Evolutionary conservation across 108 stramenopile species (phyloP), one percentile per base, ranked within the genome.

Genomic region (Conticribra guillardii): DNA sequence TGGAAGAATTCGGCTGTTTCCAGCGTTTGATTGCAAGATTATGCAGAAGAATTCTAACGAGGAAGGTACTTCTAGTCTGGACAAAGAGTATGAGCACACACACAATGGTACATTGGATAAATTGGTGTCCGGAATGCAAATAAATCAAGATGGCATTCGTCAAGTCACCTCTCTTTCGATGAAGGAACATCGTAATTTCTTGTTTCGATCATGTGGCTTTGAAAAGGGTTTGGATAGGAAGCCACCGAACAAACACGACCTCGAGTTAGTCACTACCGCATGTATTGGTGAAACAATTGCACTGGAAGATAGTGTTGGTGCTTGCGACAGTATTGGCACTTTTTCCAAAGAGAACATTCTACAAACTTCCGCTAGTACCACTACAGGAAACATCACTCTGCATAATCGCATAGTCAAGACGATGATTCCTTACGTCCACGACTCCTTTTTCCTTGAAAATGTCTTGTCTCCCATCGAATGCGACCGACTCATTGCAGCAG

Each of bases 391-490:
- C 22, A 48, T 11, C 8, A 41, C 11, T 41, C 37, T 11, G 11
- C 26, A 63, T 14, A 15, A 29, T 2, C 24, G 31, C 16, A 67
- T 81, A 22, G 45, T 9, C 22, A 73, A 79, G 29, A 81, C 76
- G 27, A 14, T 27, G 0, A 49, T 82, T 18, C 82, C 84, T 4
- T 68, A 71, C 73, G 60, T 80, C 2, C 71, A 48, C n/a, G 64
- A 71, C 7, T 75, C 70, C 33, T 76, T 77, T 37, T 26, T 84
- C 32, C 32, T 85, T 34, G 51, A 62, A 49, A 82, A 85, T 73
- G 84, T 85, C 2, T 54, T 88, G 14, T 59, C 77, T 9, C 48
- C 41, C 9, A 11, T 21, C 2, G 87, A 88, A 67, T 88, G 83
- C 56, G 59, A 58, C 24, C 68, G 60, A 54, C 24, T 88, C 2